Conservation (phyloP, 441 rosid species). For the Gossypium aridum region DNA sequence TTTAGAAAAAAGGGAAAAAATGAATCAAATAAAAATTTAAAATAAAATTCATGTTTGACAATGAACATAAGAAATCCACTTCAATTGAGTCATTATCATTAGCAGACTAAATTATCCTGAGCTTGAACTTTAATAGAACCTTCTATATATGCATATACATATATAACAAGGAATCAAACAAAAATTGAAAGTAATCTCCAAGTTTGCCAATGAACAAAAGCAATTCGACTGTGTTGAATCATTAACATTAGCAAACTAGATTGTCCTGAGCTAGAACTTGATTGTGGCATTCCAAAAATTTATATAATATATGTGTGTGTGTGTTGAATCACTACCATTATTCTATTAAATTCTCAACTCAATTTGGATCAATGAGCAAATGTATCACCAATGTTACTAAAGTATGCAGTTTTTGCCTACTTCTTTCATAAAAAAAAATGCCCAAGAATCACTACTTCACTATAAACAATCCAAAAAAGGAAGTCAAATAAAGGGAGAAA, state of each 20-base stretch:
- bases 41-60: not conserved
- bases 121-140: not conserved
- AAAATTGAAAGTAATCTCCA: not conserved
- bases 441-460: not conserved
- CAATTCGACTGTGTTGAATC: not conserved
- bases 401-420: not conserved
- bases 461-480: conserved; percentile 1
- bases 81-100: not conserved
- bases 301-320: not conserved
- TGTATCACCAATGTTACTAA: not conserved
- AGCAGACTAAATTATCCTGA: not conserved
- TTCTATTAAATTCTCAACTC: not conserved
- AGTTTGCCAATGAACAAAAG: not conserved
- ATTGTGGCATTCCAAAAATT: not conserved
- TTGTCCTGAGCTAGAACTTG: not conserved
- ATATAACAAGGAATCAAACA: not conserved
- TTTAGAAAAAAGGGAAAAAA: not conserved
- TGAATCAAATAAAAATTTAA: not conserved
- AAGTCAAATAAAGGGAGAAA: not conserved
- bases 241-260: not conserved
- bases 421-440: not conserved
- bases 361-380: not conserved
- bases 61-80: not conserved
- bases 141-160: not conserved
- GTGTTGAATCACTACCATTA: not conserved